Base-by-base conservation (phyloP, 2,329 filamentous ascomycete genomes). In the Leptoxyphium fumago region DNA sequence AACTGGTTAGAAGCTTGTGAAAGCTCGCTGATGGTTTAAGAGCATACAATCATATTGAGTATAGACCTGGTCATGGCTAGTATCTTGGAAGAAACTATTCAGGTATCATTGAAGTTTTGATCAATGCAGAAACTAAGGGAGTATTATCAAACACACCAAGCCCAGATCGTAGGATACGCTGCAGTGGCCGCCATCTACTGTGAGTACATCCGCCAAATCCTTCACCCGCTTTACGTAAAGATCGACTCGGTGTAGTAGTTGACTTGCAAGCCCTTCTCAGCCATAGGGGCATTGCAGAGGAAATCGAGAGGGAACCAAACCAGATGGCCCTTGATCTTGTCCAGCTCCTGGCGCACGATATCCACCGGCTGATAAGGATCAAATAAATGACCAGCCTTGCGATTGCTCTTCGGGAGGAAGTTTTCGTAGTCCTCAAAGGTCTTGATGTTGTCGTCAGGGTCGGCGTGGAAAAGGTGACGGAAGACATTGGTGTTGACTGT, bases 231-330 rank as follows among this genome's bases (percentile, higher is more conserved):
- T 21, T 28, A 86, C 5, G 83, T 84, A 60, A 85, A 91, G 48
- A 93, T 77, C 73, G 84, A 86, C 70, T 95, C 86, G 0, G 89
- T 96, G 57, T 78, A 82, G 39, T 75, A 66, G 61, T 96, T 96
- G 36, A 96, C 78, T 64, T 87, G 80, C 62, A 96, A 57, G 0
- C 89, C 88, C 55, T 75, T 77, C 67, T 95, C 88, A 0, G 88
- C 88, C 87, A 96, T 93, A 54, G 84, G 74, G 0, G 80, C 86
- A 50, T 94, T 79, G 55, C 75, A 72, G 58, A 96, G 64, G 60
- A 94, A 96, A 39, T 87, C 77, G 55, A 96, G 62, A n/a, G 87
- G 87, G 80, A 94, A 89, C 84, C 85, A 93, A 6, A 96, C 89
- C 36, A 96, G 63, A 67, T 96, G 89, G 0, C 89, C 89, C 65